Evolutionary conservation across 495 filamentous ascomycete species (phyloP).

Genomic region (Polyplosphaeria fusca): DNA sequence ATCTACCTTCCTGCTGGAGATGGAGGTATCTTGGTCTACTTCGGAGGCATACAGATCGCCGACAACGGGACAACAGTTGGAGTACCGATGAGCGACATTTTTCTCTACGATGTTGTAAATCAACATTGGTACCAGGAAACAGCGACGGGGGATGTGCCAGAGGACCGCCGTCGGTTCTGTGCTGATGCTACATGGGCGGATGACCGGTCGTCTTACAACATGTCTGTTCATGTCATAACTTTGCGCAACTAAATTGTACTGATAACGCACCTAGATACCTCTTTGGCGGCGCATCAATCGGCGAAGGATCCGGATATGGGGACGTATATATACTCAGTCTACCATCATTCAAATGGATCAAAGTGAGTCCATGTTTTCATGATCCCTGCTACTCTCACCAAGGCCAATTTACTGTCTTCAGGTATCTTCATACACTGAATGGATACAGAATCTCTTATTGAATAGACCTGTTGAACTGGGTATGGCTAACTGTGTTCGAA

Average conservation of each 20-base stretch:
- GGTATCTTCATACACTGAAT: background rate
- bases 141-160: slow-evolving; percentile 48
- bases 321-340: slow-evolving; percentile 58
- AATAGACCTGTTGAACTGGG: background rate
- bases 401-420: background rate
- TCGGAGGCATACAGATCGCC: slow-evolving; percentile 46
- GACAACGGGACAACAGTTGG: slow-evolving; percentile 14
- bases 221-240: slow-evolving; percentile 39
- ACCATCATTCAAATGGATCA: slow-evolving; percentile 54
- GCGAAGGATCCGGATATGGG: slow-evolving; percentile 46
- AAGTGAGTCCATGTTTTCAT: slow-evolving; percentile 39
- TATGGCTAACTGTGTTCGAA: background rate
- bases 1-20: slow-evolving; percentile 52
- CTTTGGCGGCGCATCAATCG: slow-evolving; percentile 49
- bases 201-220: slow-evolving; percentile 54
- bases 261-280: slow-evolving; percentile 43
- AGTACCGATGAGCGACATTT: slow-evolving; percentile 38
- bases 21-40: slow-evolving; percentile 50
- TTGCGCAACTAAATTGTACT: background rate
- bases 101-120: slow-evolving; percentile 51
- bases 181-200: slow-evolving; percentile 50
- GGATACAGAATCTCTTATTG: background rate
- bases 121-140: slow-evolving; percentile 53
- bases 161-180: slow-evolving; percentile 51
- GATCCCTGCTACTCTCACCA: background rate